Evolutionary conservation across 2,329 filamentous ascomycete species (phyloP).

Genomic region (Aspergillus tamarii): DNA sequence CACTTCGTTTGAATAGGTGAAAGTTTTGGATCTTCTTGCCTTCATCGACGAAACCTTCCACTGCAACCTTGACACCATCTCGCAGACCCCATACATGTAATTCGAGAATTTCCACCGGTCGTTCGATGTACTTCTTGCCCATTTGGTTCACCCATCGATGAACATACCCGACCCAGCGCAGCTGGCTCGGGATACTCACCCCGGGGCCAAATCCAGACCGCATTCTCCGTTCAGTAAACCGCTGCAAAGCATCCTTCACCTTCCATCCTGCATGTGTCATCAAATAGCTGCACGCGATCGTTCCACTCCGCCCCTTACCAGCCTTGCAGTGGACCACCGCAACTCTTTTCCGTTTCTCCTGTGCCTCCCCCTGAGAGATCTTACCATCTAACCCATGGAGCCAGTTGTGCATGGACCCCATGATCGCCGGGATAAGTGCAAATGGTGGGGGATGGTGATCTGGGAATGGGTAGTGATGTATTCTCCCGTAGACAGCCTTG

Average conservation of each 20-base stretch:
- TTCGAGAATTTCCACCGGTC: slow-evolving; percentile 81
- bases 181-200: slow-evolving; percentile 89
- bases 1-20: slow-evolving; percentile 74
- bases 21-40: slow-evolving; percentile 83
- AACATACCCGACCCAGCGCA: slow-evolving; percentile 85
- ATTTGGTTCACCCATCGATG: slow-evolving; percentile 76
- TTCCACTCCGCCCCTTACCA: slow-evolving; percentile 91
- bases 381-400: slow-evolving; percentile 51
- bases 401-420: slow-evolving; percentile 94
- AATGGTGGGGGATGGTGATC: slow-evolving; percentile 98
- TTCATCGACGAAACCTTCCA: slow-evolving; percentile 86
- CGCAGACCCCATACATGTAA: slow-evolving; percentile 87
- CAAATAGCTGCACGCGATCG: slow-evolving; percentile 83
- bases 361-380: slow-evolving; percentile 25
- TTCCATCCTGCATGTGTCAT: slow-evolving; percentile 82
- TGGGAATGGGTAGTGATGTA: slow-evolving; percentile 93
- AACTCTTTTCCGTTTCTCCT: slow-evolving; percentile 60
- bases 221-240: slow-evolving; percentile 86
- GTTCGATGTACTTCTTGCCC: slow-evolving; percentile 79
- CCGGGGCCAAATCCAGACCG: slow-evolving; percentile 83
- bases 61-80: slow-evolving; percentile 81
- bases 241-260: slow-evolving; percentile 63
- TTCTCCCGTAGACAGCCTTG: slow-evolving; percentile 78
- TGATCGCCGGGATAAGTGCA: slow-evolving; percentile 79
- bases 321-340: slow-evolving; percentile 97